These are phyloP conservation scores for Ophiostoma sp. DNA, from an alignment of 2,329 filamentous ascomycete species.

Conservation along the genomic window DNA sequence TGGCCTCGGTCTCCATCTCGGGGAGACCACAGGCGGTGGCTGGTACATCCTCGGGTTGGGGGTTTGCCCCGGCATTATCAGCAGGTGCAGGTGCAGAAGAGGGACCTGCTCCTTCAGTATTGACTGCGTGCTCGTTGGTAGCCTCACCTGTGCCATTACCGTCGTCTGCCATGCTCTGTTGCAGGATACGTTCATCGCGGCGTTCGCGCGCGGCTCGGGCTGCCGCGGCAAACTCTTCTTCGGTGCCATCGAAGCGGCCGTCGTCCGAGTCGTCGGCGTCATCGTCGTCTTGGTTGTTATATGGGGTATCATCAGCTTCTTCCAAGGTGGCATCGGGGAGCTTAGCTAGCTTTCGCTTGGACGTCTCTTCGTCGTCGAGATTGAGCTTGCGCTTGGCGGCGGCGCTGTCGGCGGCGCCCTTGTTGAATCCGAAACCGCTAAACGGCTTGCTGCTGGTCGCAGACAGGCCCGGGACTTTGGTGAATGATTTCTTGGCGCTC, in stretches of 20 bases:
- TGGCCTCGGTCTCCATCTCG: conserved; percentile 37
- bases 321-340: conserved; percentile 71
- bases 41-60: conserved; percentile 19
- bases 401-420: conserved; percentile 60
- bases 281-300: conserved; percentile 53
- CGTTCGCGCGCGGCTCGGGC: conserved; percentile 80
- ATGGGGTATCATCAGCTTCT: conserved; percentile 54
- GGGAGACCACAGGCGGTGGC: conserved; percentile 26
- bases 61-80: not conserved
- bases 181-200: conserved; percentile 63
- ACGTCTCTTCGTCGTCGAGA: conserved; percentile 82
- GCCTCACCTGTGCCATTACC: conserved; percentile 22
- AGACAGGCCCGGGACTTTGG: conserved; percentile 20
- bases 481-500: conserved; percentile 1
- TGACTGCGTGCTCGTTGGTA: conserved; percentile 24
- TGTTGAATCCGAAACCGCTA: conserved; percentile 70
- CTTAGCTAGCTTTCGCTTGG: conserved; percentile 83
- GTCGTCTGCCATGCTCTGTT: conserved; percentile 40
- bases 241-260: conserved; percentile 72
- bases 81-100: conserved; percentile 23
- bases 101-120: conserved; percentile 23
- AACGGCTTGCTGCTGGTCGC: conserved; percentile 54
- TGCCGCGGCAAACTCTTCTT: conserved; percentile 82
- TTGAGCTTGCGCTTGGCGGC: conserved; percentile 67
- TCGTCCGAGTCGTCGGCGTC: conserved; percentile 69